Percentiles rank a stretch among this genome's conserved stretches.
Evolutionary conservation across 768 basidiomycete species (phyloP).

Genomic region (Phylloporus sp.): DNA sequence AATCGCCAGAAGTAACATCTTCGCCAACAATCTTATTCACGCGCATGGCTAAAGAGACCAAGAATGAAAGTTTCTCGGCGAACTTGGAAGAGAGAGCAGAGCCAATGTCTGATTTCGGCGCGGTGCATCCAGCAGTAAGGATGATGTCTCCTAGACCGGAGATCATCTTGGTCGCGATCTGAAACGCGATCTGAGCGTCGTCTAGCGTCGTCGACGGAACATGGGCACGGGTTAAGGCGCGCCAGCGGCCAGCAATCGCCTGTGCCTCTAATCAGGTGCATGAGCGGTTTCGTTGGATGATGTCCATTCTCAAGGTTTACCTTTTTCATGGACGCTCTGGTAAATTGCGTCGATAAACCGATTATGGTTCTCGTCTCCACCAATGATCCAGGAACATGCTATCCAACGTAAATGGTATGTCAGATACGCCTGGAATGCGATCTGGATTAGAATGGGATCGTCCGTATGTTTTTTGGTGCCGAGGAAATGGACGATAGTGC

Average conservation of each 20-base stretch:
- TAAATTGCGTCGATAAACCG: constrained; percentile 30
- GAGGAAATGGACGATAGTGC: constrained; percentile 24
- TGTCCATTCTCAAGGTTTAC: constrained; percentile 20
- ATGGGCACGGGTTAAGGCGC: constrained; percentile 37
- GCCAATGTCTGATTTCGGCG: constrained; percentile 28
- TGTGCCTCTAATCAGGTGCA: constrained; percentile 35
- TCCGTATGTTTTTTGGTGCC: constrained; percentile 28
- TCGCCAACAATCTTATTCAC: constrained; percentile 40
- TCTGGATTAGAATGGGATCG: constrained; percentile 35
- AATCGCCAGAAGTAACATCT: constrained; percentile 31
- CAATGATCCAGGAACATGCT: constrained; percentile 27
- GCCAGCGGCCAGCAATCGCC: constrained; percentile 43
- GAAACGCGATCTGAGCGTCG: constrained; percentile 19
- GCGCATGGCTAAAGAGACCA: constrained; percentile 44
- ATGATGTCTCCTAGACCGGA: constrained; percentile 28
- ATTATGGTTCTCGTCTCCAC: constrained; percentile 23
- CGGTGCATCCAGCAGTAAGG: constrained; percentile 25
- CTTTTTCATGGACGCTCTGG: constrained; percentile 32
- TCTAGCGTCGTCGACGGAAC: constrained; percentile 23
- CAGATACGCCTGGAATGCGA: constrained; percentile 33
- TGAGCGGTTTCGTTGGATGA: background rate
- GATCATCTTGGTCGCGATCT: constrained; percentile 23
- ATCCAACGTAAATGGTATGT: constrained; percentile 28
- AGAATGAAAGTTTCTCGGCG: constrained; percentile 37
- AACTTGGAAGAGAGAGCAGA: constrained; percentile 42